phyloP scores from a whole-genome alignment of 2,329 filamentous ascomycete genomes.

The Diaporthe ampelina region DNA sequence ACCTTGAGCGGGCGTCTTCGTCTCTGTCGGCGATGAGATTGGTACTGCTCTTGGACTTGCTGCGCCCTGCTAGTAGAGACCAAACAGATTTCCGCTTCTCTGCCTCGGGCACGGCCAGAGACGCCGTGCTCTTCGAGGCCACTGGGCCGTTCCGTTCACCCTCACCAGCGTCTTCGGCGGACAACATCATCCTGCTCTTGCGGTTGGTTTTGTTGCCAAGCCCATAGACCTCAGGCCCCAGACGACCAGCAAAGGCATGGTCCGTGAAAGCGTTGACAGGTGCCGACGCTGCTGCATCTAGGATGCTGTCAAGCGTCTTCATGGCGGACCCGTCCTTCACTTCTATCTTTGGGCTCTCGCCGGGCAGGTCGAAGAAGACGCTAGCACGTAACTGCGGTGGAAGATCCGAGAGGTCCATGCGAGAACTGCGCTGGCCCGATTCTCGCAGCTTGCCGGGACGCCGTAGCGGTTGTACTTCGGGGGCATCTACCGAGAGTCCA shows the following conservation, averaged over 20 bases:
- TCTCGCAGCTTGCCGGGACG: constrained; percentile 49
- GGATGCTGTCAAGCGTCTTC: constrained; percentile 88
- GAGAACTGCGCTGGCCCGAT: constrained; percentile 56
- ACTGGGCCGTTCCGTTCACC: constrained; percentile 43
- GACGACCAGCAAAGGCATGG: constrained; percentile 83
- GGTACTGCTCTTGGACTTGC: constrained; percentile 41
- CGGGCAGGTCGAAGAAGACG: constrained; percentile 85
- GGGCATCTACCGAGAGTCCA: constrained; percentile 41
- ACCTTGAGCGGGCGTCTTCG: constrained; percentile 42
- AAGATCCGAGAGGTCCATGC: constrained; percentile 65
- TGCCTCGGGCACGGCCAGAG: constrained; percentile 41
- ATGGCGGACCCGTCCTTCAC: constrained; percentile 86
- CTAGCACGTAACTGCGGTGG: constrained; percentile 92
- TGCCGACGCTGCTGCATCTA: constrained; percentile 89
- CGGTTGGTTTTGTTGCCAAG: constrained; percentile 64
- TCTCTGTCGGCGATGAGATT: constrained; percentile 39
- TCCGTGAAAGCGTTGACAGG: constrained; percentile 94
- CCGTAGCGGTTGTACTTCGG: constrained; percentile 46
- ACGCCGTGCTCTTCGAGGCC: constrained; percentile 45
- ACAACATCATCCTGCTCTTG: constrained; percentile 44
- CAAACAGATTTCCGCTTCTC: constrained; percentile 42
- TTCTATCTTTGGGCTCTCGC: constrained; percentile 64
- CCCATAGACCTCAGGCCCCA: constrained; percentile 83
- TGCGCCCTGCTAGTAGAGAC: constrained; percentile 45
- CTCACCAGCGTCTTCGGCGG: constrained; percentile 5